These are phyloP conservation scores for Coniochaeta pulveracea DNA, from an alignment of 2,329 filamentous ascomycete species.

Conservation along the genomic window DNA sequence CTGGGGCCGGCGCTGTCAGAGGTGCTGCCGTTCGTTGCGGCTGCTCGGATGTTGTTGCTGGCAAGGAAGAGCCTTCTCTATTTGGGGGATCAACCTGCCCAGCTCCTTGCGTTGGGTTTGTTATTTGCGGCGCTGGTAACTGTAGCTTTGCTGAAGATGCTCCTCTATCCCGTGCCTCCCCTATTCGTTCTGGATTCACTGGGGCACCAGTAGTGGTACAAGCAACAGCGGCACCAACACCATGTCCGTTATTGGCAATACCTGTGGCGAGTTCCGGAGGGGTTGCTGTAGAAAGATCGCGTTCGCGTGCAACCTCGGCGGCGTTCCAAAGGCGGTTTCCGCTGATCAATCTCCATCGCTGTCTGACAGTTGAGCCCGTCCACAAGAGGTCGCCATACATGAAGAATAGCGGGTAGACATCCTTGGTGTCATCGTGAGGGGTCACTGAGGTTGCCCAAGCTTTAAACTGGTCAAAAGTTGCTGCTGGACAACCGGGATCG, in stretches of 20 bases:
- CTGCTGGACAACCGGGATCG: neutral
- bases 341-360: constrained; percentile 27
- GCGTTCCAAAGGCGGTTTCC: constrained; percentile 24
- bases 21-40: too few species aligned
- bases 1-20: neutral
- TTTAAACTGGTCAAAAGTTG: constrained; percentile 23
- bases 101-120: too few species aligned
- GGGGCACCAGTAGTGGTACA: too few species aligned
- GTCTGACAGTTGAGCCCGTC: constrained; percentile 25
- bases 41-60: too few species aligned
- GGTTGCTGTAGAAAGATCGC: constrained; percentile 15
- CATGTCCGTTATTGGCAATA: constrained; percentile 7
- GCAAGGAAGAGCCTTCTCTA: too few species aligned
- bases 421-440: constrained; percentile 28
- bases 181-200: too few species aligned
- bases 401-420: constrained; percentile 30
- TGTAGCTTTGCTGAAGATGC: too few species aligned
- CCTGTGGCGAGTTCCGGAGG: constrained; percentile 13
- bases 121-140: too few species aligned
- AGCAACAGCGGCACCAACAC: too few species aligned
- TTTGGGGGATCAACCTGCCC: too few species aligned
- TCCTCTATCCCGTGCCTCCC: too few species aligned
- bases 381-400: constrained; percentile 21
- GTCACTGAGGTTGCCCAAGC: constrained; percentile 28
- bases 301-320: constrained; percentile 9